phyloP scores from a whole-genome alignment of 805 yeast genomes.

The Metschnikowia vanudenii region DNA sequence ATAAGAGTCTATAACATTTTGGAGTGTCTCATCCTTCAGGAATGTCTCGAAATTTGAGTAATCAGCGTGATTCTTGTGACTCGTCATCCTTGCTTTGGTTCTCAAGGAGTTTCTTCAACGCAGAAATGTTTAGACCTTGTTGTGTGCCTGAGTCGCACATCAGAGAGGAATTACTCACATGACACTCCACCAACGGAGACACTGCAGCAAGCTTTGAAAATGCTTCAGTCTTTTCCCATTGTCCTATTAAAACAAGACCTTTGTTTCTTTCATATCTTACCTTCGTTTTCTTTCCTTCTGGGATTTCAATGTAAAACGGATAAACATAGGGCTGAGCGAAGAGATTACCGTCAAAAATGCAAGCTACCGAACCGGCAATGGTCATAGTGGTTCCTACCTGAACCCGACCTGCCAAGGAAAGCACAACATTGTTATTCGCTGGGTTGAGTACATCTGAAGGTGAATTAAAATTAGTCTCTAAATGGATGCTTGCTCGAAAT shows the following conservation, averaged over 20 bases:
- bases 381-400: constrained; percentile 10
- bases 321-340: constrained; percentile 17
- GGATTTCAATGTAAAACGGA: constrained; percentile 15
- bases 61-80: constrained; percentile 61
- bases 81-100: constrained; percentile 6
- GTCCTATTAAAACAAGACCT: constrained; percentile 11
- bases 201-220: constrained; percentile 10
- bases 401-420: constrained; percentile 9
- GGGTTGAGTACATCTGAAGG: constrained; percentile 6
- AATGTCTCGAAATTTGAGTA: constrained; percentile 51
- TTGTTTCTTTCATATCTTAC: background rate
- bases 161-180: constrained; percentile 10
- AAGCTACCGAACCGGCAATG: constrained; percentile 16
- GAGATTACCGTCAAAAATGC: constrained; percentile 11
- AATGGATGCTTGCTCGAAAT: constrained; percentile 7
- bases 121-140: constrained; percentile 4
- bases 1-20: constrained; percentile 58
- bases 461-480: constrained; percentile 1
- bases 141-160: constrained; percentile 13
- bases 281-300: constrained; percentile 11
- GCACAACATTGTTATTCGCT: constrained; percentile 1
- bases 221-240: constrained; percentile 15
- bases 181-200: constrained; percentile 18
- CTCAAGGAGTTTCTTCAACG: constrained; percentile 3
- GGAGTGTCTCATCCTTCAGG: constrained; percentile 54